Evolutionary conservation across 2,329 filamentous ascomycete species (phyloP).

Genomic region (Trichoderma sp.): DNA sequence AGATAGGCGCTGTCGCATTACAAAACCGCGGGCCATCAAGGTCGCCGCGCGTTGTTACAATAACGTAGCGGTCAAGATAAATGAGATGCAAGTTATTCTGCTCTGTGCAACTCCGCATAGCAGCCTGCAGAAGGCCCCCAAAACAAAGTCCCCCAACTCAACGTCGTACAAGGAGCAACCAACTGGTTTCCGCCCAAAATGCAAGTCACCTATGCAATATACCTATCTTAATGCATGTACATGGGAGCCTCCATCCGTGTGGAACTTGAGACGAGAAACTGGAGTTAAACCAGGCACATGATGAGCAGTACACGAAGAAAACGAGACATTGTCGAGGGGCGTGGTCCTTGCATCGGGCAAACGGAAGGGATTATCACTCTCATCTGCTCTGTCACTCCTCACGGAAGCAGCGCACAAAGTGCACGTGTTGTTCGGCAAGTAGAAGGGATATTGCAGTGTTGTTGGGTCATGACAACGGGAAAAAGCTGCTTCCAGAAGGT

Average conservation of each 20-base stretch:
- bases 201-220: background rate
- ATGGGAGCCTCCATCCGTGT: background rate
- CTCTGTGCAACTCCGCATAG: constrained; percentile 13
- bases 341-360: constrained; percentile 4
- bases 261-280: constrained; percentile 4
- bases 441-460: constrained; percentile 9
- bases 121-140: constrained; percentile 1
- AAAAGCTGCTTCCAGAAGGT: constrained; percentile 8
- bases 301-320: background rate
- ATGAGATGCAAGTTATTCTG: background rate
- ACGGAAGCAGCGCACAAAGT: background rate
- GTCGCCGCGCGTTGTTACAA: constrained; percentile 3
- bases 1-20: background rate
- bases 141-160: background rate
- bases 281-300: background rate
- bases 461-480: background rate
- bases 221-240: background rate
- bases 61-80: constrained; percentile 7
- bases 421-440: constrained; percentile 8
- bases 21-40: constrained; percentile 7
- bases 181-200: background rate
- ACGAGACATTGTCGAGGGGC: background rate
- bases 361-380: background rate
- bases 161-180: background rate
- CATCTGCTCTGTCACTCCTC: background rate